Base-by-base conservation (phyloP, 2,329 filamentous ascomycete species). In the Apiospora rasikravindrae region DNA sequence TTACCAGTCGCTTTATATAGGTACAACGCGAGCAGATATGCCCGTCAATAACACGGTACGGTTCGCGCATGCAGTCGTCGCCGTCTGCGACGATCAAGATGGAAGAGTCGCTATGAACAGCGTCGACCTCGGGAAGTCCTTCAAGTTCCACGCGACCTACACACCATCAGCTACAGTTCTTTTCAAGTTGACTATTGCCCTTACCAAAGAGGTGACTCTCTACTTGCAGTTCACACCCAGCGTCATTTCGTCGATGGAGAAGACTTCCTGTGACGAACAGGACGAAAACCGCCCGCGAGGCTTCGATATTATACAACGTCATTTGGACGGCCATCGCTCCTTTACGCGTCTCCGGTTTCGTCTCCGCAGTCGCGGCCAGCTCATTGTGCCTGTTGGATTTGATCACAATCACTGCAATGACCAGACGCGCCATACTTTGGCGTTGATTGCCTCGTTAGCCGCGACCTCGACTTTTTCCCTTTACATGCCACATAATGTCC, bases 401-500 rank as follows among this genome's bases (percentile, higher is more conserved):
- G 57, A n/a, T n/a, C 40, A 4, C 8, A 13, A 67, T 24, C 14
- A 10, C 14, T 67, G 16, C 29, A 8, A 49, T 16, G 53, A 16
- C 24, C 13, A 47, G 37, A 14, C 51, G 16, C 33, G 40, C 22
- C 24, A 19, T 22, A 47, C 33, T 10, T 70, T 67, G 13, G 40
- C 26, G 13, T 44, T 8, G 16, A 67, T 70, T n/a, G 11, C 40
- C 42, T 45, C 26, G n/a, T 49, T 70, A 16, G 69, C 69, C n/a
- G 29, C 69, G 2, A n/a, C 69, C 40, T 44, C 51, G n/a, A 40
- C 47, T 8, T 70, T 67, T 14, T 70, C 69, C 13, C 53, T 70
- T 13, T 70, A 70, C 42, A 67, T 70, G 53, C 69, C 69, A 49
- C 69, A 19, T 11, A 13, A 70, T 13, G 29, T 16, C 42, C 40